Evolutionary conservation across 208 protist genomes (phyloP), one percentile per base, ranked within the genome.

Genomic region (Trypanosoma congolense): DNA sequence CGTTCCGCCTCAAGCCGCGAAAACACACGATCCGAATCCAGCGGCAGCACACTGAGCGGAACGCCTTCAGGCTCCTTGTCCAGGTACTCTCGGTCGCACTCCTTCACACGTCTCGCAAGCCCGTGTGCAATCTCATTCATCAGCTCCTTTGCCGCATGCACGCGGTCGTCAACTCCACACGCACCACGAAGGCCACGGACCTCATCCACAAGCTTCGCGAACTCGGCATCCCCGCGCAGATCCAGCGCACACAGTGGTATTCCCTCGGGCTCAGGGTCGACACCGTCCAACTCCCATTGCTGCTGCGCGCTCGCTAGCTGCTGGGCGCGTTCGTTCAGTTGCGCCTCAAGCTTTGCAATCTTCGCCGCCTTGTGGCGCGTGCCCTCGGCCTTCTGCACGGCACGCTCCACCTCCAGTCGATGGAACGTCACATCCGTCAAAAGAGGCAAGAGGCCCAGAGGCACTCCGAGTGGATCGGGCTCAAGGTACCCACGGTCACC

Each of bases 21-120:
- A 45, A 91, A 86, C 19, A 29, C 26, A 4, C 62, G 44, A 43
- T 91, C 83, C 1, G 31, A 51, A 43, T 68, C 44, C 38, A 83
- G 38, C 4, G 66, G 76, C n/a, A 91, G 52, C 33, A 85, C 66
- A 33, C 77, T 70, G 31, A 91, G 59, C 30, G 75, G 74, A 43
- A 91, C 71, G 22, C 79, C 83, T 52, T 84, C 72, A 28, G 80
- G 77, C 54, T 75, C 73, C 55, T 73, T 79, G 58, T 87, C 73
- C n/a, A 91, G 59, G 62, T 80, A 85, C 58, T 70, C 83, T 29
- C 83, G 63, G 51, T 87, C 83, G 12, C 70, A 69, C 28, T 87
- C 71, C n/a, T 72, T 80, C 35, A 44, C 28, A 75, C 61, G n/a
- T 26, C 49, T 53, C 4, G 78, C 80, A 40, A 74, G 26, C 1